phyloP scores from a whole-genome alignment of 805 yeast species.

The Cyberlindnera xylosilytica region DNA sequence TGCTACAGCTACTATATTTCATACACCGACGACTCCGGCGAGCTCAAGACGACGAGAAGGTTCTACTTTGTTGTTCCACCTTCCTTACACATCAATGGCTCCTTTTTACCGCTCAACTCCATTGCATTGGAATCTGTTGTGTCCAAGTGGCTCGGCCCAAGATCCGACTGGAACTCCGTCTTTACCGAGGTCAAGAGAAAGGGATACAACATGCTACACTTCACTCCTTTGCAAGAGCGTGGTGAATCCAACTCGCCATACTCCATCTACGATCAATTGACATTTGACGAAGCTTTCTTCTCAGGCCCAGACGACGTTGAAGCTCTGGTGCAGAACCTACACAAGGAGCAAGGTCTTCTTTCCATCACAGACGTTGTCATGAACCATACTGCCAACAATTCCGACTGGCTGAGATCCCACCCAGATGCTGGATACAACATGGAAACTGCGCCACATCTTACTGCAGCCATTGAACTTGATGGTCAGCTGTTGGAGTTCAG shows the following conservation, averaged over 20 bases:
- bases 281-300: constrained; percentile 68
- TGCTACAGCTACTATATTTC: constrained; percentile 71
- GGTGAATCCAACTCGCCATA: constrained; percentile 94
- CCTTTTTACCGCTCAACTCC: constrained; percentile 68
- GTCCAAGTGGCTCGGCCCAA: constrained; percentile 87
- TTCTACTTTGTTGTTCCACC: constrained; percentile 82
- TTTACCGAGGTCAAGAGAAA: constrained; percentile 62
- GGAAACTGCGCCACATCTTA: constrained; percentile 85
- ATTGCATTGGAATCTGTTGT: constrained; percentile 81
- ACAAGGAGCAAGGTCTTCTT: constrained; percentile 56
- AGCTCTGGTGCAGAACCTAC: constrained; percentile 45
- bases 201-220: constrained; percentile 94
- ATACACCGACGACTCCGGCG: constrained; percentile 40
- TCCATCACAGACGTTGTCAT: constrained; percentile 89
- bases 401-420: constrained; percentile 77
- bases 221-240: constrained; percentile 87
- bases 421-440: constrained; percentile 90
- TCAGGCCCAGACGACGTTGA: constrained; percentile 51
- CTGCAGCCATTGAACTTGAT: constrained; percentile 83
- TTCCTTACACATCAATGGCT: constrained; percentile 52
- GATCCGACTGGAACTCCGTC: constrained; percentile 60
- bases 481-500: constrained; percentile 65
- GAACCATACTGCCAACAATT: constrained; percentile 92
- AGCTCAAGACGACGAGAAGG: constrained; percentile 49
- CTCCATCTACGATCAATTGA: constrained; percentile 82